Conservation (phyloP, 768 basidiomycete genomes). For the Trametes punicea region DNA sequence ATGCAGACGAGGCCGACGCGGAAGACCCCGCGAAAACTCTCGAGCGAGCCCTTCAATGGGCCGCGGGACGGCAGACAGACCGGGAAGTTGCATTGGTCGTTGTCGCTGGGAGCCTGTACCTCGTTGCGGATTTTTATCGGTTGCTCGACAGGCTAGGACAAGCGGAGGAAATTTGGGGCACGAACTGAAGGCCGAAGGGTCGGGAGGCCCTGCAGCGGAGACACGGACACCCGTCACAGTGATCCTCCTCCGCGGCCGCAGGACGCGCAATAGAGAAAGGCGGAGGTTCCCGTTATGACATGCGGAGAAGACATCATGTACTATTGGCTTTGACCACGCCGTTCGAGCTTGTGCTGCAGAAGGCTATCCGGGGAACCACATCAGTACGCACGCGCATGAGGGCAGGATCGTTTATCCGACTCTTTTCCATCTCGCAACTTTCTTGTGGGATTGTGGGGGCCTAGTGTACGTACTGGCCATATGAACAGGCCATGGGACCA, state of each 20-base stretch:
- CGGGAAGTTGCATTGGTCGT: slow-evolving; percentile 49
- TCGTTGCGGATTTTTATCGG: slow-evolving; percentile 91
- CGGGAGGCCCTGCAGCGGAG: neutral
- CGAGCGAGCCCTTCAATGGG: slow-evolving; percentile 46
- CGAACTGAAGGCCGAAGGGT: slow-evolving; percentile 5
- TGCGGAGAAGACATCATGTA: neutral
- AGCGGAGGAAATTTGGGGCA: slow-evolving; percentile 17
- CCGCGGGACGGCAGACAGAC: slow-evolving; percentile 21
- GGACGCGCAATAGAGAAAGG: neutral
- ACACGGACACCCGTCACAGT: slow-evolving; percentile 2
- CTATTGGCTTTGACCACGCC: neutral
- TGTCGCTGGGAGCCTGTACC: slow-evolving; percentile 88
- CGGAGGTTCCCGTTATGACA: neutral
- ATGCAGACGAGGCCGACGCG: slow-evolving; percentile 26
- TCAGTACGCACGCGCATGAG: neutral
- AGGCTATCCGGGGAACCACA: neutral
- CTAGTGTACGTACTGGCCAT: neutral
- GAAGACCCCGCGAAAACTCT: slow-evolving; percentile 27
- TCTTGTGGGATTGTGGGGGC: slow-evolving; percentile 12
- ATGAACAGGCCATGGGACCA: slow-evolving; percentile 1
- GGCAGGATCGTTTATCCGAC: slow-evolving; percentile 12
- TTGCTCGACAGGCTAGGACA: slow-evolving; percentile 15
- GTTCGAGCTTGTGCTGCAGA: neutral
- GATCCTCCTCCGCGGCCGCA: neutral
- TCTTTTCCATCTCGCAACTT: slow-evolving; percentile 8